Base-by-base conservation (phyloP, 2,329 filamentous ascomycete genomes). In the Colletotrichum higginsianum region DNA sequence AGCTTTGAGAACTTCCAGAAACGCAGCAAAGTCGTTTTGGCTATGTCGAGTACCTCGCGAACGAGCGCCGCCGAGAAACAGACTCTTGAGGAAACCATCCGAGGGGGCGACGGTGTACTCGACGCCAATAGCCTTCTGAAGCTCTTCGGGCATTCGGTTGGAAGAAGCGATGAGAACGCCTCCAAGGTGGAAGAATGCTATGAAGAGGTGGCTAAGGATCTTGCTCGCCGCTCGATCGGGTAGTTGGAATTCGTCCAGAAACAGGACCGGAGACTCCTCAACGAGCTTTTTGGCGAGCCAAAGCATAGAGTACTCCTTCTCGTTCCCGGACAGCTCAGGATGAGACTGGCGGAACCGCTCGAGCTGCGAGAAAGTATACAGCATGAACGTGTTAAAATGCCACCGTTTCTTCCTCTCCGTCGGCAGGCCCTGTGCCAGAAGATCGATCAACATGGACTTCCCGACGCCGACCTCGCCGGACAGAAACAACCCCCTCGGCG, bases 341-440 rank as follows among this genome's bases (percentile, higher is more conserved):
- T 78, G 76, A 5, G 79, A 75, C 68, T 83, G 84, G 76, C 93
- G 86, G 55, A 93, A 86, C 15, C 86, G 83, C 76, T 96, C 94
- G 1, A 96, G 84, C 61, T 91, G 90, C 1, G 93, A 91, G 57
- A 95, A 86, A 0, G 90, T 91, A 75, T 95, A 91, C 11, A 96
- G 84, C 92, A 96, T 96, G 76, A 96, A 96, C 0, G 92, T 94
- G 79, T 94, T 94, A 82, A 95, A 96, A 78, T 96, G 94, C 90
- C 92, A 95, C 71, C 93, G 85, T 75, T 88, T 86, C 83, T 96
- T 96, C 77, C 90, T 91, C 55, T 86, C 84, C 18, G 90, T 94
- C 1, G 94, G 94, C 4, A 96, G 82, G 61, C 92, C 92, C 62
- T 94, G 91, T 16, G 93, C 92, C n/a, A 96, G 89, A 0, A 96